These are phyloP conservation scores for Pythium folliculosum DNA, from an alignment of 352 stramenopile species.

Conservation along the genomic window DNA sequence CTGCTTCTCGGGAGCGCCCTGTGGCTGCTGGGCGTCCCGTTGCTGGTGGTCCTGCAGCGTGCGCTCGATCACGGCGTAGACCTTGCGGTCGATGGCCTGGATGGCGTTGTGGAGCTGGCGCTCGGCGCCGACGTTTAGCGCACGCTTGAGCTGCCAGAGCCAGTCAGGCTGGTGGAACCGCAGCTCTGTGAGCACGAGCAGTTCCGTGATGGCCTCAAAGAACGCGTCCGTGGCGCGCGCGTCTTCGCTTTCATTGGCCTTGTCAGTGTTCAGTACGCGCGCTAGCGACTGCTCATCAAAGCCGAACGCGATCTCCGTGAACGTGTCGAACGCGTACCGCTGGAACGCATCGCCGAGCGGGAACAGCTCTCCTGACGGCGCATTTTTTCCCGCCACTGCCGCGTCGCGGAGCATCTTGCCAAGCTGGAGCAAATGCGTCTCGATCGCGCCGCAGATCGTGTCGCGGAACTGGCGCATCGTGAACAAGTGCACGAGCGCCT, in stretches of 20 bases:
- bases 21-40: not conserved
- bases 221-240: slow-evolving; percentile 3
- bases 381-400: not conserved
- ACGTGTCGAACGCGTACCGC: slow-evolving; percentile 61
- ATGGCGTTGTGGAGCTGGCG: slow-evolving; percentile 37
- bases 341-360: slow-evolving; percentile 51
- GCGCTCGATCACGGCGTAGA: slow-evolving; percentile 36
- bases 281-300: slow-evolving; percentile 43
- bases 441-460: slow-evolving; percentile 46
- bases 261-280: slow-evolving; percentile 6
- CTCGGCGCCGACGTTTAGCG: slow-evolving; percentile 36
- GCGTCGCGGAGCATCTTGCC: slow-evolving; percentile 30
- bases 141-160: slow-evolving; percentile 49
- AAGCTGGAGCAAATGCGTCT: slow-evolving; percentile 37
- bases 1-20: slow-evolving; percentile 9
- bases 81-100: slow-evolving; percentile 24
- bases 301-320: slow-evolving; percentile 72
- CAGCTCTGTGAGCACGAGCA: slow-evolving; percentile 9
- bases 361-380: slow-evolving; percentile 14
- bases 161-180: slow-evolving; percentile 52
- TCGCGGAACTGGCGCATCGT: slow-evolving; percentile 62
- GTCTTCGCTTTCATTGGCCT: not conserved
- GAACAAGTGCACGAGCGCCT: slow-evolving; percentile 87
- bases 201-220: not conserved
- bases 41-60: slow-evolving; percentile 24